A percentile compares a stretch with the other conserved stretches of the same genome.
Evolutionary conservation across 2,329 filamentous ascomycete genomes (phyloP).

Genomic region (Pyricularia grisea): DNA sequence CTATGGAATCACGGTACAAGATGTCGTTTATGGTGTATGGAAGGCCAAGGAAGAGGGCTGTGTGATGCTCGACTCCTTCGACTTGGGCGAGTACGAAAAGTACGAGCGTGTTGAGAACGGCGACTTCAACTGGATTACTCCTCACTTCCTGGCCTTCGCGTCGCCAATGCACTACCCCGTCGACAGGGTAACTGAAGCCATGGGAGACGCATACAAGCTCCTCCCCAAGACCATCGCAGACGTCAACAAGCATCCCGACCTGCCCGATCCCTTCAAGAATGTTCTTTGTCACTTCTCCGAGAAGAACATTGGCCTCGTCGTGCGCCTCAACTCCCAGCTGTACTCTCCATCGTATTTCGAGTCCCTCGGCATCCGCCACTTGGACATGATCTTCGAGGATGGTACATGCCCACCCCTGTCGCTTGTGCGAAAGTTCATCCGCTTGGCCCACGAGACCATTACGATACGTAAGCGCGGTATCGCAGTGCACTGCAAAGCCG

Average conservation of each 20-base stretch:
- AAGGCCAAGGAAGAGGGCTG: constrained; percentile 94
- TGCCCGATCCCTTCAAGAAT: constrained; percentile 90
- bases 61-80: constrained; percentile 87
- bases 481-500: constrained; percentile 97
- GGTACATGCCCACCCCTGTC: constrained; percentile 86
- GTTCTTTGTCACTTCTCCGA: constrained; percentile 83
- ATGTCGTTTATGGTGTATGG: constrained; percentile 97
- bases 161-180: constrained; percentile 81
- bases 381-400: constrained; percentile 99
- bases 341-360: constrained; percentile 98
- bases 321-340: constrained; percentile 88
- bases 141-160: constrained; percentile 90
- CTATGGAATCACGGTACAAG: constrained; percentile 90
- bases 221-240: constrained; percentile 70
- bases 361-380: constrained; percentile 84
- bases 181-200: constrained; percentile 56
- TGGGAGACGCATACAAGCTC: constrained; percentile 60
- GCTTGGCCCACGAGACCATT: constrained; percentile 89
- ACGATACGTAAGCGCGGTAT: constrained; percentile 85
- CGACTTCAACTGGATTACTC: constrained; percentile 99
- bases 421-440: constrained; percentile 91
- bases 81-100: constrained; percentile 92
- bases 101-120: constrained; percentile 96
- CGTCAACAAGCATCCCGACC: constrained; percentile 57
- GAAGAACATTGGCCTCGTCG: constrained; percentile 83